A percentile compares a stretch with the other conserved stretches of the same genome.
phyloP scores from a whole-genome alignment of 2,329 filamentous ascomycete species.

The Nemania bipapillata region DNA sequence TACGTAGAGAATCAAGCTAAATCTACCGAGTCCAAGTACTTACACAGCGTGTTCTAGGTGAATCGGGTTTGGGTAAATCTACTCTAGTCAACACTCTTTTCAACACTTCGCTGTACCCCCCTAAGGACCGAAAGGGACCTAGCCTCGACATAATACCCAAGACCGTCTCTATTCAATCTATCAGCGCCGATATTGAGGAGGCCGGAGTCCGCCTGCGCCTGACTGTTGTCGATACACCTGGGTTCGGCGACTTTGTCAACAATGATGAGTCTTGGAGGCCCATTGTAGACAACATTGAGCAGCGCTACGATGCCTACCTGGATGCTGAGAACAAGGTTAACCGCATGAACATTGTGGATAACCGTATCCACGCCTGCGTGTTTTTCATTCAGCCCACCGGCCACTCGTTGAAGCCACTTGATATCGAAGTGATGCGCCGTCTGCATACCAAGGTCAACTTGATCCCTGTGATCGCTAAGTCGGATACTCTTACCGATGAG shows the following conservation, averaged over 20 bases:
- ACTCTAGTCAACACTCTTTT: constrained; percentile 99
- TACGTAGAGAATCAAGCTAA: constrained; percentile 61
- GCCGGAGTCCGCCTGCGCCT: constrained; percentile 95
- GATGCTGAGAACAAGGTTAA: constrained; percentile 99
- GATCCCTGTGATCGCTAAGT: constrained; percentile 98
- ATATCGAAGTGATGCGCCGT: constrained; percentile 99
- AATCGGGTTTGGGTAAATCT: constrained; percentile 98
- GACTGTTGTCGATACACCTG: constrained; percentile 96
- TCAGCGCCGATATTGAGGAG: constrained; percentile 97
- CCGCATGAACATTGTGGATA: constrained; percentile 99
- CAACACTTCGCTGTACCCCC: constrained; percentile 98
- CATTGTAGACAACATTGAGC: constrained; percentile 99
- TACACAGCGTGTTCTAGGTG: constrained; percentile 68
- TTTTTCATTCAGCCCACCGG: constrained; percentile 99
- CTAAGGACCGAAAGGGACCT: constrained; percentile 97
- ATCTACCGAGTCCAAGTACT: background rate
- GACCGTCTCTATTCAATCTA: constrained; percentile 93
- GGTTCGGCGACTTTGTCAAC: constrained; percentile 99
- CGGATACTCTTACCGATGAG: constrained; percentile 96
- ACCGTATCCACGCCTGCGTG: constrained; percentile 97
- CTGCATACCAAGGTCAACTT: constrained; percentile 99
- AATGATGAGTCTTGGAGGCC: constrained; percentile 99
- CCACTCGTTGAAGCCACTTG: constrained; percentile 96
- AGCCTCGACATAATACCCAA: constrained; percentile 98
- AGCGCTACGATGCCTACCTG: constrained; percentile 96